Conservation (phyloP, 805 yeast genomes). For the Spathaspora hagerdaliae region DNA sequence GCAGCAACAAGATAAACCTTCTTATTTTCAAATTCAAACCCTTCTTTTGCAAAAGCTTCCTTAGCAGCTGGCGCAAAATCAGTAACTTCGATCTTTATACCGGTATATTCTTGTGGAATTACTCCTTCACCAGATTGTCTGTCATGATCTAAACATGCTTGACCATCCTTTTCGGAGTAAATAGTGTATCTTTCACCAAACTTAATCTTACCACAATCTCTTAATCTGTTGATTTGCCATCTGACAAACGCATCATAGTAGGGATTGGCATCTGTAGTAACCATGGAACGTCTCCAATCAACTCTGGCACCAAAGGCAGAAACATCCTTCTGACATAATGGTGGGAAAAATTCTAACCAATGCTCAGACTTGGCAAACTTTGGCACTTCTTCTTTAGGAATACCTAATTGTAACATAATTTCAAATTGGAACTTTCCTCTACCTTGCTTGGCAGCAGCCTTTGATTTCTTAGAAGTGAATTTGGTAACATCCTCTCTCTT, state of each 20-base stretch:
- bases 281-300: slow-evolving; percentile 96
- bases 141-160: slow-evolving; percentile 99
- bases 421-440: slow-evolving; percentile 93
- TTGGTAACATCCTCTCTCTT: slow-evolving; percentile 76
- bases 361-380: slow-evolving; percentile 88
- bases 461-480: slow-evolving; percentile 88
- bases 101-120: slow-evolving; percentile 93
- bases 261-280: slow-evolving; percentile 93
- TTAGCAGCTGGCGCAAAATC: slow-evolving; percentile 55
- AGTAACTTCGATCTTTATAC: slow-evolving; percentile 74
- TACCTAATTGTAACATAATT: slow-evolving; percentile 93
- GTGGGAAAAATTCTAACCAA: slow-evolving; percentile 93
- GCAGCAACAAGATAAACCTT: slow-evolving; percentile 88
- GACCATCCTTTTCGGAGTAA: slow-evolving; percentile 96
- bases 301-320: slow-evolving; percentile 83
- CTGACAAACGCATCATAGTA: slow-evolving; percentile 92
- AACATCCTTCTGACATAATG: slow-evolving; percentile 78
- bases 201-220: slow-evolving; percentile 84
- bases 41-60: slow-evolving; percentile 44
- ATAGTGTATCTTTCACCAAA: slow-evolving; percentile 98
- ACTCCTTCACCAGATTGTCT: slow-evolving; percentile 97
- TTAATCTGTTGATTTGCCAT: slow-evolving; percentile 93
- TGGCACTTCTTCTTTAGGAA: slow-evolving; percentile 74
- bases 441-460: slow-evolving; percentile 92
- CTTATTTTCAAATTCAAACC: slow-evolving; percentile 48